phyloP scores from a whole-genome alignment of 108 stramenopile genomes.

The Pseudonitzschia multiseries region DNA sequence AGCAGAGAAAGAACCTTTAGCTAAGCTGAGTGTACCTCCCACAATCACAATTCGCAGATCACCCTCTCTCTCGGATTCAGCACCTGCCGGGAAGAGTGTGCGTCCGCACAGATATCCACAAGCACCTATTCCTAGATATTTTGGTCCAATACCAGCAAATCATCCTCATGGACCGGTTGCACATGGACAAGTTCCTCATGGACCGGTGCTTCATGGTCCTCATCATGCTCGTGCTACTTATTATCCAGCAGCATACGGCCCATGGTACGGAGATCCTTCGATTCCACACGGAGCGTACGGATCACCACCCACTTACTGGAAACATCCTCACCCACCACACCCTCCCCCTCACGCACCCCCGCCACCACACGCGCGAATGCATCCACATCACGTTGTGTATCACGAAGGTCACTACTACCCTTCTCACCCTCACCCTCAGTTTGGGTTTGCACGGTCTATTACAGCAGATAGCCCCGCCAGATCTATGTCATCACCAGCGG shows the following conservation, averaged over 20 bases:
- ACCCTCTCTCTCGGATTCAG: conserved; percentile 18
- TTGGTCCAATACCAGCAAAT: conserved; percentile 16
- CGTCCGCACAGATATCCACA: not conserved
- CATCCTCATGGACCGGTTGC: conserved; percentile 1
- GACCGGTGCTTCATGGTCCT: conserved; percentile 10
- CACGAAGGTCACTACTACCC: conserved; percentile 17
- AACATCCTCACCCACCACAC: not conserved
- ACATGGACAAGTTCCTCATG: conserved; percentile 1
- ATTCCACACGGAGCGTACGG: not conserved
- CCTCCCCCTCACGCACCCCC: conserved; percentile 12
- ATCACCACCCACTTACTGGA: conserved; percentile 20
- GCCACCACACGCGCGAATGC: not conserved
- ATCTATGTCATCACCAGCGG: conserved; percentile 4
- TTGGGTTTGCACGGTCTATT: conserved; percentile 7
- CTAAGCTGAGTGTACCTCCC: conserved; percentile 20
- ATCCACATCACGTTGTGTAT: conserved; percentile 15
- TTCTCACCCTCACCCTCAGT: conserved; percentile 6
- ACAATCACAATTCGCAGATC: conserved; percentile 33
- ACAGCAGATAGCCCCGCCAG: conserved; percentile 6
- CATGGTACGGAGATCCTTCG: conserved; percentile 21
- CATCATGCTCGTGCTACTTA: conserved; percentile 8
- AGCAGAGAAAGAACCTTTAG: not conserved
- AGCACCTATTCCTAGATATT: not conserved
- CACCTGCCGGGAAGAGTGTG: not conserved
- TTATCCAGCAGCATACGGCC: conserved; percentile 9